phyloP scores from a whole-genome alignment of 2,329 filamentous ascomycete genomes.

The Setomelanomma holmii region DNA sequence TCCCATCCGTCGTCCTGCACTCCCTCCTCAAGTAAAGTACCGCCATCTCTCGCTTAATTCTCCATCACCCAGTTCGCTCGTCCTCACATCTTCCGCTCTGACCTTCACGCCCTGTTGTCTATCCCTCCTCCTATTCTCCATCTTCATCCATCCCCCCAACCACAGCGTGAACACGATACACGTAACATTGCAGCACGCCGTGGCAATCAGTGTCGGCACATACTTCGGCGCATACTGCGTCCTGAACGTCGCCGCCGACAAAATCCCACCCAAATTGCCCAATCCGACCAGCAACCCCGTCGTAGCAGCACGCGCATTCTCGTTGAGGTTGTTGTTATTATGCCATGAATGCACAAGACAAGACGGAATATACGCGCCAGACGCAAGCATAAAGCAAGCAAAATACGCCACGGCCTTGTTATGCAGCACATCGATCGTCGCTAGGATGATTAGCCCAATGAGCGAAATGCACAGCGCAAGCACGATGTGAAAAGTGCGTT shows the following conservation, averaged over 20 bases:
- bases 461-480: conserved; percentile 51
- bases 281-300: conserved; percentile 58
- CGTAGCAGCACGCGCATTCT: conserved; percentile 58
- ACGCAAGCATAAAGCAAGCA: conserved; percentile 58
- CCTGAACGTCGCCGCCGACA: conserved; percentile 56
- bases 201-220: conserved; percentile 56
- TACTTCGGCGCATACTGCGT: conserved; percentile 59
- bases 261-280: conserved; percentile 58
- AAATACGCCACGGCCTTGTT: conserved; percentile 59
- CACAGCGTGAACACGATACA: conserved; percentile 51
- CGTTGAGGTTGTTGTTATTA: conserved; percentile 61
- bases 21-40: conserved; percentile 35
- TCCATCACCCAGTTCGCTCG: conserved; percentile 48
- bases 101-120: conserved; percentile 45
- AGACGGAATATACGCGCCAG: conserved; percentile 56
- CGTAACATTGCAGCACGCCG: conserved; percentile 51
- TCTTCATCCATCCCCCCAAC: conserved; percentile 56
- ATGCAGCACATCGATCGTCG: conserved; percentile 51
- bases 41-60: conserved; percentile 50
- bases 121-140: conserved; percentile 53
- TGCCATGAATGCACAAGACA: conserved; percentile 60
- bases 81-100: conserved; percentile 50
- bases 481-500: conserved; percentile 57
- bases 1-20: too few species aligned
- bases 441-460: conserved; percentile 54